Conservation (phyloP, 495 filamentous ascomycete species). For the Talaromyces liani region DNA sequence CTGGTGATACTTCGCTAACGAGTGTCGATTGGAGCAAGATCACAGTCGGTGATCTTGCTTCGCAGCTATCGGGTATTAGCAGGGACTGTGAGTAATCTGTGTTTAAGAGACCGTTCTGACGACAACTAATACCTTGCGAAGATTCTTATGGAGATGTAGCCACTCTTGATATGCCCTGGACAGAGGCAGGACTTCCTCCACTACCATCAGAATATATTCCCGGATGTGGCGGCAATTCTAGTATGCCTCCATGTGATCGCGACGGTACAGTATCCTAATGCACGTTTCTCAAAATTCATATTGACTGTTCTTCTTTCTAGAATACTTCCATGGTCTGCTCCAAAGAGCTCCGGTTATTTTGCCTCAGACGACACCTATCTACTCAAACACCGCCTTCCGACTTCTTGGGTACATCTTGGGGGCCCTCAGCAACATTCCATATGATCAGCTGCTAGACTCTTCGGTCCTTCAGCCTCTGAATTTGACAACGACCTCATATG, state of each 20-base stretch:
- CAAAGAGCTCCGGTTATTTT: constrained; percentile 39
- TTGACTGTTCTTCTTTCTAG: constrained; percentile 16
- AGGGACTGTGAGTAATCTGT: constrained; percentile 28
- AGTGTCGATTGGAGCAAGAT: constrained; percentile 47
- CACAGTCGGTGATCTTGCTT: constrained; percentile 45
- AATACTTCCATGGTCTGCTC: constrained; percentile 46
- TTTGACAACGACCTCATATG: constrained; percentile 35
- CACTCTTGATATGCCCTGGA: constrained; percentile 7
- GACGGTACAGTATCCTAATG: not conserved
- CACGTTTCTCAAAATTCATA: not conserved
- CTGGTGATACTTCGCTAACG: constrained; percentile 33
- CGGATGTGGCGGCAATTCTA: constrained; percentile 15
- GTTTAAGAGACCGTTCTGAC: not conserved
- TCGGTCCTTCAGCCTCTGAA: constrained; percentile 32
- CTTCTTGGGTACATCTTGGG: constrained; percentile 52
- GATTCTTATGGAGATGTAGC: constrained; percentile 15
- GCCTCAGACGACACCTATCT: constrained; percentile 44
- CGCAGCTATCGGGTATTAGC: constrained; percentile 44
- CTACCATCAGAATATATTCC: constrained; percentile 14
- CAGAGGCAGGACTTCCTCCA: constrained; percentile 26
- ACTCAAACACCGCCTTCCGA: constrained; percentile 53
- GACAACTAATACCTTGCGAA: constrained; percentile 3
- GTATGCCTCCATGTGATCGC: not conserved
- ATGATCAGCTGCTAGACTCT: constrained; percentile 18
- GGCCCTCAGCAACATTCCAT: constrained; percentile 10